These are phyloP conservation scores for Diplodia scrobiculata DNA, from an alignment of 2,329 filamentous ascomycete species.

Conservation along the genomic window DNA sequence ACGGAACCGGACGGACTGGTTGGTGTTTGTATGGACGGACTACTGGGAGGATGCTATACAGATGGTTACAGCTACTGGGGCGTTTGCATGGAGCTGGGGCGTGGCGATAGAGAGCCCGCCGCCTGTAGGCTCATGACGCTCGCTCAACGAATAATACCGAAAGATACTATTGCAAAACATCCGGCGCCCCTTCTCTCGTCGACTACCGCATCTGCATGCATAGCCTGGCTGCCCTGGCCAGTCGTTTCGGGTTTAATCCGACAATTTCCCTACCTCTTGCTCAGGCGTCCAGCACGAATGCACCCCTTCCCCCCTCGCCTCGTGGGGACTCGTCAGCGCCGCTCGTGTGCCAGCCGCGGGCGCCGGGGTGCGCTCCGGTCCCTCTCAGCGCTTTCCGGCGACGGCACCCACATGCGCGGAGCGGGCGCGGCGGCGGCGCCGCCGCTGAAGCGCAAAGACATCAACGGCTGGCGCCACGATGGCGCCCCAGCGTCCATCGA, in stretches of 20 bases:
- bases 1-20: conserved; percentile 13
- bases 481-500: conserved; percentile 19
- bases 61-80: conserved; percentile 22
- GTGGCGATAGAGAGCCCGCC: conserved; percentile 21
- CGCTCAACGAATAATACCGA: conserved; percentile 26
- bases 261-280: conserved; percentile 13
- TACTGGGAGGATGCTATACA: conserved; percentile 24
- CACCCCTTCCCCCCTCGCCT: conserved; percentile 20
- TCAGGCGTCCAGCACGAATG: conserved; percentile 17
- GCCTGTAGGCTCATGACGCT: conserved; percentile 25
- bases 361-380: conserved; percentile 16
- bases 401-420: conserved; percentile 22
- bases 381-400: conserved; percentile 9
- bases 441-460: conserved; percentile 18
- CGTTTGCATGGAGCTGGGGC: conserved; percentile 17
- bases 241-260: conserved; percentile 22
- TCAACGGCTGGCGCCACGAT: conserved; percentile 27
- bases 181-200: background rate
- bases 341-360: conserved; percentile 14
- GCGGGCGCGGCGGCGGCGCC: conserved; percentile 20
- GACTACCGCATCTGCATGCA: background rate
- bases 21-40: conserved; percentile 21
- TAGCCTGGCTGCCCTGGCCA: background rate
- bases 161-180: background rate
- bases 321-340: conserved; percentile 4